Conservation (phyloP, 2,329 filamentous ascomycete genomes). For the Claviceps sp. region DNA sequence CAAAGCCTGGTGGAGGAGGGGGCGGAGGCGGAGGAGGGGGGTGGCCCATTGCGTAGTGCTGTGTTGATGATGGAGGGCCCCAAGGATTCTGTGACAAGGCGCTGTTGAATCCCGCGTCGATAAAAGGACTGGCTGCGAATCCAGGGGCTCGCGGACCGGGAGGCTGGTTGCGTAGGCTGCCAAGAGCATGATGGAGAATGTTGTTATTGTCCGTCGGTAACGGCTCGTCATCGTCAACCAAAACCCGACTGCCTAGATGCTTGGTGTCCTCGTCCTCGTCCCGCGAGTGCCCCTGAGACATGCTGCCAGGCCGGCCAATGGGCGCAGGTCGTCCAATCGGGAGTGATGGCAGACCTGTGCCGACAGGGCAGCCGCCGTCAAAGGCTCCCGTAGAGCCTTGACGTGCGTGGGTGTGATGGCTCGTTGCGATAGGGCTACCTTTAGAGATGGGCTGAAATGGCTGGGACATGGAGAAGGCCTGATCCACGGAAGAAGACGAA, state of each 20-base stretch:
- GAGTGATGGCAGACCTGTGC: slow-evolving; percentile 36
- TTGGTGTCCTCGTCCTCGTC: slow-evolving; percentile 56
- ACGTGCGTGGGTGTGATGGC: slow-evolving; percentile 36
- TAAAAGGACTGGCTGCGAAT: slow-evolving; percentile 29
- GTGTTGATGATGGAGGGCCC: slow-evolving; percentile 23
- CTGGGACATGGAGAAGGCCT: slow-evolving; percentile 19
- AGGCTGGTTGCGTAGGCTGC: slow-evolving; percentile 33
- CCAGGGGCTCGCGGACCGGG: slow-evolving; percentile 30
- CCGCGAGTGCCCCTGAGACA: slow-evolving; percentile 37
- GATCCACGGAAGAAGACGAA: slow-evolving; percentile 8
- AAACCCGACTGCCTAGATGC: slow-evolving; percentile 79
- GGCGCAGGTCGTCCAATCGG: slow-evolving; percentile 74
- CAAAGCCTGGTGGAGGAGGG: slow-evolving; percentile 33
- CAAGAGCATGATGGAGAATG: slow-evolving; percentile 1
- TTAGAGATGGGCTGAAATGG: slow-evolving; percentile 19
- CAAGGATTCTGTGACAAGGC: slow-evolving; percentile 25
- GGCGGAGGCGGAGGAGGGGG: neutral
- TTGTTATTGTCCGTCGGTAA: slow-evolving; percentile 20
- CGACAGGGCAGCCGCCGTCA: slow-evolving; percentile 29
- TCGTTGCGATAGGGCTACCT: slow-evolving; percentile 24
- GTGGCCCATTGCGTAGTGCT: slow-evolving; percentile 15
- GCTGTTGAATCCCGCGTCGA: slow-evolving; percentile 25
- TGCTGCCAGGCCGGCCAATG: slow-evolving; percentile 76
- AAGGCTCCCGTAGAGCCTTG: slow-evolving; percentile 58
- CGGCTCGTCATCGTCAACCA: slow-evolving; percentile 63